These are phyloP conservation scores for Metschnikowia cerradonensis DNA, from an alignment of 805 yeast species.

Conservation along the genomic window DNA sequence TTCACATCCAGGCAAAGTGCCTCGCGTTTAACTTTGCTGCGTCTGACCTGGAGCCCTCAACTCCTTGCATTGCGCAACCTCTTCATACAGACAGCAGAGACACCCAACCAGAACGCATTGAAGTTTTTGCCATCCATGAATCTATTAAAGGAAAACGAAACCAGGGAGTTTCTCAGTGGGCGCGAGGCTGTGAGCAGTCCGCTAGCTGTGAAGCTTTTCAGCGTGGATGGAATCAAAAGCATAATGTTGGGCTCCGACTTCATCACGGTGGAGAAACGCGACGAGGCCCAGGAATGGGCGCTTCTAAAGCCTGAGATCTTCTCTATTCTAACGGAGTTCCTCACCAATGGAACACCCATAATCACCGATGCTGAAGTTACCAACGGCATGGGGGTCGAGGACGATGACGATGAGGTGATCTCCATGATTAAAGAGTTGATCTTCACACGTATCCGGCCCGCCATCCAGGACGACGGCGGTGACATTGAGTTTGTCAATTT, in stretches of 20 bases:
- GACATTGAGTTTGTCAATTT: slow-evolving; percentile 65
- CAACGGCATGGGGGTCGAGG: slow-evolving; percentile 43
- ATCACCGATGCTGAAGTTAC: slow-evolving; percentile 27
- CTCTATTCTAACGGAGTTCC: slow-evolving; percentile 50
- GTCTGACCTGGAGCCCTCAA: not conserved
- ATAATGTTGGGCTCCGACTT: slow-evolving; percentile 82
- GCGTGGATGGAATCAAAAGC: slow-evolving; percentile 70
- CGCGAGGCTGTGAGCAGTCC: slow-evolving; percentile 76
- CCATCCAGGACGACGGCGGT: slow-evolving; percentile 74
- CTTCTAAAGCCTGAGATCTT: slow-evolving; percentile 65
- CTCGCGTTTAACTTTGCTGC: not conserved
- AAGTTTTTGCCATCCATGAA: slow-evolving; percentile 75
- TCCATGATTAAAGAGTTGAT: slow-evolving; percentile 66
- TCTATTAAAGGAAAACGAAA: slow-evolving; percentile 54
- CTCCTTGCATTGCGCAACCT: slow-evolving; percentile 20
- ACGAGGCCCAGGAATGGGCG: slow-evolving; percentile 51
- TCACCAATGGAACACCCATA: slow-evolving; percentile 55
- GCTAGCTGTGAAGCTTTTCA: slow-evolving; percentile 67
- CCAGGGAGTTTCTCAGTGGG: slow-evolving; percentile 69
- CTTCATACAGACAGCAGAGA: slow-evolving; percentile 77
- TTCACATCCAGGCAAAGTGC: not conserved
- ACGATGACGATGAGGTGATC: slow-evolving; percentile 64
- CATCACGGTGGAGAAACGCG: slow-evolving; percentile 70
- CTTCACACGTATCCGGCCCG: slow-evolving; percentile 68
- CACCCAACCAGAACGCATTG: slow-evolving; percentile 83